phyloP scores from a whole-genome alignment of 306 rosid species.

The Fragaria vesca region DNA sequence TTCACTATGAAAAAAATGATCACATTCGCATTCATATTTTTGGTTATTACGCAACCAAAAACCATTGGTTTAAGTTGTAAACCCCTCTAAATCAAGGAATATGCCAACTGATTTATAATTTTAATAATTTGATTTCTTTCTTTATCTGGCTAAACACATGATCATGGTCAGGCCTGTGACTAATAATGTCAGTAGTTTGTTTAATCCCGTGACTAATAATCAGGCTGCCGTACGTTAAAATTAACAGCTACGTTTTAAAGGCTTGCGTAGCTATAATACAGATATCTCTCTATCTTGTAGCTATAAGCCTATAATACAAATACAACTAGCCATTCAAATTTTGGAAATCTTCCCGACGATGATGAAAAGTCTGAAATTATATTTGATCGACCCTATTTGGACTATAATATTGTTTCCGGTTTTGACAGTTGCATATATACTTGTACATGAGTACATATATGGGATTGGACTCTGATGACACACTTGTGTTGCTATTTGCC shows the following conservation, averaged over 20 bases:
- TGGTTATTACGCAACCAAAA: neutral
- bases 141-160: neutral
- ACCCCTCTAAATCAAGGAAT: neutral
- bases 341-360: neutral
- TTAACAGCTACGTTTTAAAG: neutral
- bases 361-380: neutral
- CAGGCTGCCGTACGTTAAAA: too few species aligned
- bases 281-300: neutral
- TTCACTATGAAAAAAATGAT: neutral
- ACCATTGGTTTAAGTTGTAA: neutral
- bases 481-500: neutral
- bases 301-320: neutral
- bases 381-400: neutral
- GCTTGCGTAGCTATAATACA: neutral
- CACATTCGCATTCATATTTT: neutral
- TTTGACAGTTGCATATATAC: neutral
- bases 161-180: neutral
- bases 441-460: neutral
- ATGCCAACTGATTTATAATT: neutral
- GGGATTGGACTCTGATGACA: neutral
- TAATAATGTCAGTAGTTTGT: neutral
- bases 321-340: neutral
- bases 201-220: slow-evolving; percentile 6
- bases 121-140: neutral
- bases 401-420: neutral